Evolutionary conservation across 768 basidiomycete genomes (phyloP).

Genomic region (Tephrocybe sp.): DNA sequence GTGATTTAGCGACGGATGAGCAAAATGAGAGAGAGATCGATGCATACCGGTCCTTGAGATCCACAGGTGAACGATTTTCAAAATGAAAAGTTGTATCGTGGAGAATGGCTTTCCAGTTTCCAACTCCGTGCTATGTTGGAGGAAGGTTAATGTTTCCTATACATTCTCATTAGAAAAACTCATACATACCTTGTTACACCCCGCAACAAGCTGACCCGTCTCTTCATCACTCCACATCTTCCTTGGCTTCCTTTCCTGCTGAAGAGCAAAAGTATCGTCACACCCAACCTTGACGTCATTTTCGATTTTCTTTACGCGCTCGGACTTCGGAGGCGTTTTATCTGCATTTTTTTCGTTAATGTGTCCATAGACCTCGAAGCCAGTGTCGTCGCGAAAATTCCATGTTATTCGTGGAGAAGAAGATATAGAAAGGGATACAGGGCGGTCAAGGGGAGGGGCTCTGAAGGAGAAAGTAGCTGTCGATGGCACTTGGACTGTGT

Average conservation of each 20-base stretch:
- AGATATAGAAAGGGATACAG: conserved; percentile 64
- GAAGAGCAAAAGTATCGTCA: conserved; percentile 27
- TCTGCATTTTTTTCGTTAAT: no score
- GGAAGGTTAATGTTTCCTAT: neutral
- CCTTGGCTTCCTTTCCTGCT: conserved; percentile 65
- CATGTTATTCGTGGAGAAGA: conserved; percentile 66
- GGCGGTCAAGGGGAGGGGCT: conserved; percentile 50
- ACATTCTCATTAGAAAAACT: no score
- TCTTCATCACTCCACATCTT: conserved; percentile 87
- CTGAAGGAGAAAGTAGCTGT: conserved; percentile 64
- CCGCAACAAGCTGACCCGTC: conserved; percentile 85
- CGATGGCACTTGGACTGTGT: conserved; percentile 29
- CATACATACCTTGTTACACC: conserved; percentile 75
- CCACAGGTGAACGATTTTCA: conserved; percentile 81
- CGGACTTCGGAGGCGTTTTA: no score
- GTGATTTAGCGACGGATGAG: neutral
- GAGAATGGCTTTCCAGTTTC: conserved; percentile 90
- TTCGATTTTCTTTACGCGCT: conserved; percentile 14
- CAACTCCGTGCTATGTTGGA: conserved; percentile 71
- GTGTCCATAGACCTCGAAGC: neutral
- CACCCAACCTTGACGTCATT: conserved; percentile 1
- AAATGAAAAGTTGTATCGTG: conserved; percentile 77
- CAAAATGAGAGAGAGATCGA: neutral
- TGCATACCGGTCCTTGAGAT: conserved; percentile 84
- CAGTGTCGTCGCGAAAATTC: conserved; percentile 22